phyloP scores from a whole-genome alignment of 371 early-diverging fungal species.

The Rhizopus microsporus region DNA sequence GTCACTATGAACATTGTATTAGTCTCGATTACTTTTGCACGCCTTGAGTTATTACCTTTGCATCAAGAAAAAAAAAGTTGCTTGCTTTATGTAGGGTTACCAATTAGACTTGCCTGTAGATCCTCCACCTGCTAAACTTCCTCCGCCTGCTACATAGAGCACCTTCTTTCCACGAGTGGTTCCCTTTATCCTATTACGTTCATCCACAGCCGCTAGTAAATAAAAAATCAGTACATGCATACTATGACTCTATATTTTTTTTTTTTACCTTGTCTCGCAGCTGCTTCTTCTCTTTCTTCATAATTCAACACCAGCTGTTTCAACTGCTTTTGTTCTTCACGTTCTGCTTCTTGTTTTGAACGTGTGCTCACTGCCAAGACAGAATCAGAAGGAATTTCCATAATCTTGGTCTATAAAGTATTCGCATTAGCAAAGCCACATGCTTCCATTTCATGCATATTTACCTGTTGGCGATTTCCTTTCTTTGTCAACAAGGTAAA shows the following conservation, averaged over 20 bases:
- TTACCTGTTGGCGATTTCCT: slow-evolving; percentile 88
- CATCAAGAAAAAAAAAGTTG: too few relatives aligned
- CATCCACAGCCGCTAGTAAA: slow-evolving; percentile 39
- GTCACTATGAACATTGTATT: too few relatives aligned
- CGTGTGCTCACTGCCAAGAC: slow-evolving; percentile 81
- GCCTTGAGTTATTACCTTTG: too few relatives aligned
- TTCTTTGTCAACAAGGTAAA: slow-evolving; percentile 90
- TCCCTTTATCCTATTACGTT: slow-evolving; percentile 32
- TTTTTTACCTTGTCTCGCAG: slow-evolving; percentile 54
- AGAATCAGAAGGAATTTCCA: slow-evolving; percentile 87
- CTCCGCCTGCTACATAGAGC: slow-evolving; percentile 45
- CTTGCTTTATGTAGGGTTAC: too few relatives aligned
- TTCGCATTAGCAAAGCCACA: slow-evolving; percentile 4
- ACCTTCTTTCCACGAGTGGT: slow-evolving; percentile 34
- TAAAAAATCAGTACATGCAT: not conserved
- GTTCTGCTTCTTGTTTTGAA: slow-evolving; percentile 83
- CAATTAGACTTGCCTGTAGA: slow-evolving; percentile 6
- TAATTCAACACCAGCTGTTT: slow-evolving; percentile 90
- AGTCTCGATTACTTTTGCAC: too few relatives aligned
- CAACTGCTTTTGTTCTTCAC: slow-evolving; percentile 86
- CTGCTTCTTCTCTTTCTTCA: slow-evolving; percentile 80
- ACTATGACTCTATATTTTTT: not conserved
- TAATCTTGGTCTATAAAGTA: slow-evolving; percentile 53
- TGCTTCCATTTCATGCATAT: slow-evolving; percentile 6
- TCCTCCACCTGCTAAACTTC: slow-evolving; percentile 28